Evolutionary conservation across 2,329 filamentous ascomycete species (phyloP).

Genomic region (Talaromyces islandicus): DNA sequence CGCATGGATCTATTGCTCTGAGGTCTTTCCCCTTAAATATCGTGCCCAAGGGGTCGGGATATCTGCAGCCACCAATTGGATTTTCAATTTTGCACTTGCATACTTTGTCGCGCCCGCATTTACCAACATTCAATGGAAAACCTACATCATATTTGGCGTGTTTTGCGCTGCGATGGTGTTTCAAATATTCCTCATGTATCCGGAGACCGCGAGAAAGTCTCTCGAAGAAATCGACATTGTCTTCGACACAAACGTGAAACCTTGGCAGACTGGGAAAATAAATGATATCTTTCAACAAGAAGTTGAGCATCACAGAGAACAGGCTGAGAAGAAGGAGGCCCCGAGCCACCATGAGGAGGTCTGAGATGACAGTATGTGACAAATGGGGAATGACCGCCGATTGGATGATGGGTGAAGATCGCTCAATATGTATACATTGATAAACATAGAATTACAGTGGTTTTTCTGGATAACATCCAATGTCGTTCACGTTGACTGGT

Average conservation of each 20-base stretch:
- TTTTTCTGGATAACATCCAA: too few relatives aligned
- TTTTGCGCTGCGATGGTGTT: constrained; percentile 65
- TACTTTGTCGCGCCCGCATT: constrained; percentile 56
- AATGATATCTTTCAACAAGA: constrained; percentile 20
- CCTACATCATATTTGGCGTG: constrained; percentile 50
- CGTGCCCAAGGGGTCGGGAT: constrained; percentile 60
- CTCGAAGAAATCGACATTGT: constrained; percentile 72
- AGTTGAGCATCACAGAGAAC: constrained; percentile 15
- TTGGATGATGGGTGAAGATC: too few relatives aligned
- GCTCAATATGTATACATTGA: too few relatives aligned
- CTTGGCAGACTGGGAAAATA: constrained; percentile 24
- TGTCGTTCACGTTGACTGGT: too few relatives aligned
- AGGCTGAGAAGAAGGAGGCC: not conserved
- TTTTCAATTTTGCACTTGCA: constrained; percentile 51
- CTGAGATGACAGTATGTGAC: not conserved
- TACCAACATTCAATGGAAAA: constrained; percentile 46
- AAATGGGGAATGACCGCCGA: not conserved
- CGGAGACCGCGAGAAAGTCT: constrained; percentile 64
- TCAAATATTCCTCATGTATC: constrained; percentile 62
- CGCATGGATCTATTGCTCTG: constrained; percentile 54
- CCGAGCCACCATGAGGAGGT: constrained; percentile 3
- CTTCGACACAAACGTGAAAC: constrained; percentile 42
- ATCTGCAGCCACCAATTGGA: constrained; percentile 58
- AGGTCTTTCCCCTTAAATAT: constrained; percentile 60
- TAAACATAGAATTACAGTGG: too few relatives aligned